Conservation (phyloP, 2,329 filamentous ascomycete species). For the Clarireedia hainanense region DNA sequence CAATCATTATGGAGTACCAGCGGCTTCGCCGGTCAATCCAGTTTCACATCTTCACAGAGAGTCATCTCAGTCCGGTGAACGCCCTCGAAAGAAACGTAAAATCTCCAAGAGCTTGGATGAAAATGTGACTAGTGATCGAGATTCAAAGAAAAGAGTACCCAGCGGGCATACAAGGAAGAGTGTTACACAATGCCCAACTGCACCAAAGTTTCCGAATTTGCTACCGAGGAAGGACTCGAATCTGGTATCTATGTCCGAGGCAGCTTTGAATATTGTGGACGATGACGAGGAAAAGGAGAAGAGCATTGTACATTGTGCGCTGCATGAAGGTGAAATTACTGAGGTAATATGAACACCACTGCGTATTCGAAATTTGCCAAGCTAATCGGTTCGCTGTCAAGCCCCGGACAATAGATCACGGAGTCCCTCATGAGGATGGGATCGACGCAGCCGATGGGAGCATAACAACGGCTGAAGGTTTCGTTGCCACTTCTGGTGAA, state of each 20-base stretch:
- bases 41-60: no score
- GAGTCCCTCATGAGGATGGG: no score
- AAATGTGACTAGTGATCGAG: not conserved
- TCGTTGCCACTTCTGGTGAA: no score
- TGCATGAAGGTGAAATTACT: no score
- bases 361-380: no score
- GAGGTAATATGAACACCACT: no score
- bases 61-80: not conserved
- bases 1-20: not conserved
- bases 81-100: not conserved
- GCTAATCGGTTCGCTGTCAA: no score
- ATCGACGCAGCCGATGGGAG: no score
- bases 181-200: not conserved
- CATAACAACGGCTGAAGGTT: no score
- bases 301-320: not conserved
- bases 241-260: not conserved
- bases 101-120: not conserved
- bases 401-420: no score
- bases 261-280: no score
- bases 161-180: conserved; percentile 1
- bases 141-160: not conserved
- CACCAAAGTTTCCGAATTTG: conserved; percentile 3
- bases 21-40: no score
- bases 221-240: conserved; percentile 1
- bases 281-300: not conserved